Evolutionary conservation across 495 filamentous ascomycete genomes (phyloP).

Genomic region (Amorphotheca resinae): DNA sequence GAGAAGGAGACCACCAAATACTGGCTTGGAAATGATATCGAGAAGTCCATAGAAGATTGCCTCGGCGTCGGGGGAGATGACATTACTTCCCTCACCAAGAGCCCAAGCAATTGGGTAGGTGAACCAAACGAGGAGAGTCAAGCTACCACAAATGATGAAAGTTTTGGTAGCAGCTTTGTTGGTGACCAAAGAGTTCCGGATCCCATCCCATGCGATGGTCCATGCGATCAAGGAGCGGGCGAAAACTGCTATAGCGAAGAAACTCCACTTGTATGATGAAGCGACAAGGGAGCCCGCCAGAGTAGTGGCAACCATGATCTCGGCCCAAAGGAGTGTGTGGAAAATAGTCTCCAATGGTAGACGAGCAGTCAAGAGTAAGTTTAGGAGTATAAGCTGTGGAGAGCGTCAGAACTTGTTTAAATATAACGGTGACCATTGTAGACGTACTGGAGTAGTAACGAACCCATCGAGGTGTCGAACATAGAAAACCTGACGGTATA

Average conservation of each 20-base stretch:
- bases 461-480: slow-evolving; percentile 58
- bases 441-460: slow-evolving; percentile 26
- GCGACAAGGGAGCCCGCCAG: slow-evolving; percentile 48
- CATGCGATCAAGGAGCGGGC: slow-evolving; percentile 47
- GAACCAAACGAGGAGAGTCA: slow-evolving; percentile 44
- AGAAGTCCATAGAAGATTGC: slow-evolving; percentile 61
- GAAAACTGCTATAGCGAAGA: slow-evolving; percentile 48
- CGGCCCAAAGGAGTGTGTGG: slow-evolving; percentile 44
- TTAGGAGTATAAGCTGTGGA: slow-evolving; percentile 41
- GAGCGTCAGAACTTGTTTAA: background rate
- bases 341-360: slow-evolving; percentile 54
- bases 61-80: slow-evolving; percentile 51
- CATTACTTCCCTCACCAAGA: slow-evolving; percentile 53
- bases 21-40: slow-evolving; percentile 49
- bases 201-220: slow-evolving; percentile 38
- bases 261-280: slow-evolving; percentile 56
- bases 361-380: slow-evolving; percentile 49
- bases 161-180: slow-evolving; percentile 44
- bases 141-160: slow-evolving; percentile 39
- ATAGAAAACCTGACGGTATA: slow-evolving; percentile 55
- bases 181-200: slow-evolving; percentile 38
- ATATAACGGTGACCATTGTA: background rate
- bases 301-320: slow-evolving; percentile 51
- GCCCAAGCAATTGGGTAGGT: slow-evolving; percentile 63
- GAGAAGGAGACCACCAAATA: slow-evolving; percentile 41